phyloP scores from a whole-genome alignment of 345 rosid species.

The Punica granatum region DNA sequence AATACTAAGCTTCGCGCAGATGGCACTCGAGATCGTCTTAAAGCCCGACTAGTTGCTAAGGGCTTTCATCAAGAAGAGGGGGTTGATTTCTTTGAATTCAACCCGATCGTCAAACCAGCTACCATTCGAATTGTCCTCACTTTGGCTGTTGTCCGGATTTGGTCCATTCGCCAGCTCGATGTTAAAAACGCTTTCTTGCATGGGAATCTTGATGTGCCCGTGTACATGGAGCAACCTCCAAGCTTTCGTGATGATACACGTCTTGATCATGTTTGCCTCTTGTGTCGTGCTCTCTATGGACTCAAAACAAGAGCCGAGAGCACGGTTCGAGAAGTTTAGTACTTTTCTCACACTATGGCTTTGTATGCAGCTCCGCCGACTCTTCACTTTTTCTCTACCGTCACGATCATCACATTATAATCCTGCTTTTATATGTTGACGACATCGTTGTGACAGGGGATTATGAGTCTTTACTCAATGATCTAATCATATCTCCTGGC shows the following conservation, averaged over 20 bases:
- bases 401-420: not conserved
- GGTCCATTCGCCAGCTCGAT: not conserved
- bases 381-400: not conserved
- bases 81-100: not conserved
- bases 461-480: not conserved
- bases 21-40: not conserved
- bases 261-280: not conserved
- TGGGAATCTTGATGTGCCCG: not conserved
- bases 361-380: not conserved
- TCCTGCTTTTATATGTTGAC: not conserved
- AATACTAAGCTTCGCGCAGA: not conserved
- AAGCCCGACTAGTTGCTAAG: not conserved
- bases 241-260: not conserved
- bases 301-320: constrained; percentile 1
- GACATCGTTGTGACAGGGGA: constrained; percentile 1
- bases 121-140: not conserved
- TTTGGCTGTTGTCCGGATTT: not conserved
- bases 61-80: constrained; percentile 1
- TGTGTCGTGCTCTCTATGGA: not conserved
- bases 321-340: not conserved
- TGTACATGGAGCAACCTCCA: constrained; percentile 5
- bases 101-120: not conserved
- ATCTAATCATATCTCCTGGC: not conserved
- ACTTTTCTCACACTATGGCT: not conserved
- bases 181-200: constrained; percentile 3